These are phyloP conservation scores for Sporothrix curviconia DNA, from an alignment of 2,329 filamentous ascomycete species.

Conservation along the genomic window DNA sequence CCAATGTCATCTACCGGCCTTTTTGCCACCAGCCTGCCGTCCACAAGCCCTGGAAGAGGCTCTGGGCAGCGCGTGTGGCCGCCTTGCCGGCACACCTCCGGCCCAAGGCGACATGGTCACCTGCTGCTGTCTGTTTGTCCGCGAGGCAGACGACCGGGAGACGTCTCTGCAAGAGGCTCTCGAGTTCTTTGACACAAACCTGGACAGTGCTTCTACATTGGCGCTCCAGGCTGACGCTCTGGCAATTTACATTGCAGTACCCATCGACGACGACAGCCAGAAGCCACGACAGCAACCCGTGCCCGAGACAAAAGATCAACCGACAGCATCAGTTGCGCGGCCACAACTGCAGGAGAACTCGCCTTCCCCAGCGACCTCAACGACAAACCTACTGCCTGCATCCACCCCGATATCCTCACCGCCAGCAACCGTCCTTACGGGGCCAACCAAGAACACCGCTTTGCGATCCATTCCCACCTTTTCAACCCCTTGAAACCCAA, in stretches of 20 bases:
- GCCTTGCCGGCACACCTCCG: conserved; percentile 43
- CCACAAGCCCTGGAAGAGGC: conserved; percentile 53
- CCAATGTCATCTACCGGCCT: conserved; percentile 59
- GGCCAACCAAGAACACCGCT: not conserved
- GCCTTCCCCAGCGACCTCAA: not conserved
- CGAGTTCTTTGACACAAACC: conserved; percentile 56
- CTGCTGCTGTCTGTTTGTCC: conserved; percentile 33
- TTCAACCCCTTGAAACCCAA: too few relatives aligned
- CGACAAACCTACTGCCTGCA: not conserved
- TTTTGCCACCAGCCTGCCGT: conserved; percentile 61
- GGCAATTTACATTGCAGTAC: conserved; percentile 31
- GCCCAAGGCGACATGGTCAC: conserved; percentile 54
- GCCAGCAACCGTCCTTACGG: not conserved
- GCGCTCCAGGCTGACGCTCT: conserved; percentile 53
- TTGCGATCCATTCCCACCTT: too few relatives aligned
- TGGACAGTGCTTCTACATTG: conserved; percentile 50
- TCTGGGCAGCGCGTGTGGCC: conserved; percentile 41
- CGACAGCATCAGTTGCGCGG: not conserved
- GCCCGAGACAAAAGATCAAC: too few relatives aligned
- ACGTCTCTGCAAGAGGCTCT: conserved; percentile 54
- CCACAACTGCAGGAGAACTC: not conserved
- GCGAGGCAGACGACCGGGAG: conserved; percentile 30
- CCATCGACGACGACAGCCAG: conserved; percentile 7
- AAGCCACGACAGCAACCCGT: too few relatives aligned
- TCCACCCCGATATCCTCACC: not conserved